Conservation (phyloP, 305 asterid genomes). For the Ilex paraguariensis region DNA sequence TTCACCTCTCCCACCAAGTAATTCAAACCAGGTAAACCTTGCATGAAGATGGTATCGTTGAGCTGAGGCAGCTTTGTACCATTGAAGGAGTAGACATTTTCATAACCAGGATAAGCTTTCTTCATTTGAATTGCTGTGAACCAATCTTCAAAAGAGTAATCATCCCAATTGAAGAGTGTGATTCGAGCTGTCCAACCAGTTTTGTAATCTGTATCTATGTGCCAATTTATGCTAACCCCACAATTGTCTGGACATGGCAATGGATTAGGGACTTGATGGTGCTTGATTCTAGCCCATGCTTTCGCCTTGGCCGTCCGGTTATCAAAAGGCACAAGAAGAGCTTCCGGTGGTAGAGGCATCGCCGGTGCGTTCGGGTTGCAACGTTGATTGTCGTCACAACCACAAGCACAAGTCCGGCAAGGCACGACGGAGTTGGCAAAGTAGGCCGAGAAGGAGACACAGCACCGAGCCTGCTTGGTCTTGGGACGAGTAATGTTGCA, state of each 20-base stretch:
- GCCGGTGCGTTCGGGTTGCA: constrained; percentile 42
- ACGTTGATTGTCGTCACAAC: constrained; percentile 37
- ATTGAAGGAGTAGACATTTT: constrained; percentile 73
- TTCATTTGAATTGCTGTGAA: constrained; percentile 58
- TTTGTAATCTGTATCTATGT: constrained; percentile 66
- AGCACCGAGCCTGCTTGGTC: constrained; percentile 49
- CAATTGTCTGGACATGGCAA: constrained; percentile 88
- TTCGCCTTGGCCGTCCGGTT: constrained; percentile 54
- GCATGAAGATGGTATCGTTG: constrained; percentile 59
- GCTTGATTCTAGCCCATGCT: constrained; percentile 50
- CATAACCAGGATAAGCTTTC: constrained; percentile 49
- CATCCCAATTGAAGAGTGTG: constrained; percentile 83
- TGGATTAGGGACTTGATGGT: constrained; percentile 34
- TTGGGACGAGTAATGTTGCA: constrained; percentile 73
- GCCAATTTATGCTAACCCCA: constrained; percentile 92
- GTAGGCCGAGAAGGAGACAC: constrained; percentile 85
- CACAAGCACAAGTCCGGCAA: constrained; percentile 86
- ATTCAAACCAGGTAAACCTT: constrained; percentile 70
- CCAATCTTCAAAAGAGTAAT: constrained; percentile 54
- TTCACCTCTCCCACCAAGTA: constrained; percentile 63
- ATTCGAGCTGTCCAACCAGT: constrained; percentile 83
- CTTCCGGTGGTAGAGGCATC: constrained; percentile 55
- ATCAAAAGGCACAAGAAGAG: constrained; percentile 65
- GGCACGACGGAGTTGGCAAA: constrained; percentile 62
- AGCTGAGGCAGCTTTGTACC: constrained; percentile 39